These are phyloP conservation scores for Sicyos edulis DNA, from an alignment of 306 rosid species.

Conservation along the genomic window DNA sequence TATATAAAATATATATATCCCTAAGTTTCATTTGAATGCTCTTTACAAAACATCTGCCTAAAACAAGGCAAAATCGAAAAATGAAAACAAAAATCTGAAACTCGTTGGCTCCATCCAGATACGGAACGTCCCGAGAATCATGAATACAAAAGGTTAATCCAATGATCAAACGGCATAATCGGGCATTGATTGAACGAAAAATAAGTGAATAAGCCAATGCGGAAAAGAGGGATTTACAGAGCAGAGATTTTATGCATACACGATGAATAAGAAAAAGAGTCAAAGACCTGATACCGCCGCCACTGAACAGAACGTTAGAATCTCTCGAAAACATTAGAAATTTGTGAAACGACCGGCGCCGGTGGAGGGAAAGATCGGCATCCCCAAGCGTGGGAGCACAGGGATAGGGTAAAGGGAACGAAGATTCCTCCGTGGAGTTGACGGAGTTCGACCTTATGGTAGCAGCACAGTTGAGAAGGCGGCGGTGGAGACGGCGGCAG, in stretches of 20 bases:
- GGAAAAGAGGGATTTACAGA: background rate
- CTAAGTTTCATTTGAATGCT: background rate
- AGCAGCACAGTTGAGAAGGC: background rate
- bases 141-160: background rate
- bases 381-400: slow-evolving; percentile 13
- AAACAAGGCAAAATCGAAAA: background rate
- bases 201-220: background rate
- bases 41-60: background rate
- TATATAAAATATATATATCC: background rate
- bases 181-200: background rate
- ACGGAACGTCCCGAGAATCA: slow-evolving; percentile 7
- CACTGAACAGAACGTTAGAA: slow-evolving; percentile 57
- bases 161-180: background rate
- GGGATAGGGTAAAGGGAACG: background rate
- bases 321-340: slow-evolving; percentile 51
- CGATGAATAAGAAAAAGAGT: background rate
- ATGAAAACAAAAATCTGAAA: background rate
- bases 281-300: slow-evolving; percentile 71
- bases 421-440: background rate
- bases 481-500: background rate
- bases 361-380: slow-evolving; percentile 21
- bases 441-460: background rate
- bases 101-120: slow-evolving; percentile 7
- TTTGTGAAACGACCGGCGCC: slow-evolving; percentile 16
- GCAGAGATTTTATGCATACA: background rate